A percentile compares a stretch with the other conserved stretches of the same genome.
Evolutionary conservation across 768 basidiomycete species (phyloP).

Genomic region (Lentinula sp.): DNA sequence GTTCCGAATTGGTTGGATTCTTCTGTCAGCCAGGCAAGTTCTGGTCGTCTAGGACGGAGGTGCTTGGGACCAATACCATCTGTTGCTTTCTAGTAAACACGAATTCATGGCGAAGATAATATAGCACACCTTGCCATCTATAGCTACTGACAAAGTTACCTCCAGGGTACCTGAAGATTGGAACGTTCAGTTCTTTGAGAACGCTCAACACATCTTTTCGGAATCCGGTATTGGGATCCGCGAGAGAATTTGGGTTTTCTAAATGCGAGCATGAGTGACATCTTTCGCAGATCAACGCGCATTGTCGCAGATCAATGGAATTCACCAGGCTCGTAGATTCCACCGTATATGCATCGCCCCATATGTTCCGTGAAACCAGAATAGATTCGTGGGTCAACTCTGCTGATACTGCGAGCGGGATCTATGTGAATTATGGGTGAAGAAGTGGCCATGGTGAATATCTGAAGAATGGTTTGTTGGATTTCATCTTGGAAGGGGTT

Average conservation of each 20-base stretch:
- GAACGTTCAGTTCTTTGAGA: slow-evolving; percentile 39
- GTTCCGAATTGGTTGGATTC: slow-evolving; percentile 62
- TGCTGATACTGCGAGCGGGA: slow-evolving; percentile 32
- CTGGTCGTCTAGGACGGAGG: slow-evolving; percentile 44
- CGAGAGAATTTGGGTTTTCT: slow-evolving; percentile 25
- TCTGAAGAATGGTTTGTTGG: neutral
- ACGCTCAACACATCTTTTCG: slow-evolving; percentile 44
- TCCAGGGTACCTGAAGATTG: slow-evolving; percentile 48
- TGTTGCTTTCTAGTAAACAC: neutral
- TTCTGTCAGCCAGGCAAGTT: slow-evolving; percentile 55
- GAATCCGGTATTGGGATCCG: slow-evolving; percentile 36
- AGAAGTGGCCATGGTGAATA: neutral
- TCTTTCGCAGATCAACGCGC: neutral
- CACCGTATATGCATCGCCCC: slow-evolving; percentile 50
- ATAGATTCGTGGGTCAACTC: slow-evolving; percentile 44
- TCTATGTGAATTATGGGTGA: slow-evolving; percentile 30
- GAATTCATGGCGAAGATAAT: neutral
- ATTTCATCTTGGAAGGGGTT: neutral
- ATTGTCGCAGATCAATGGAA: neutral
- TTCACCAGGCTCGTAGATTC: slow-evolving; percentile 30
- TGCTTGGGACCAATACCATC: slow-evolving; percentile 52
- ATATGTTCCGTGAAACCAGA: slow-evolving; percentile 62
- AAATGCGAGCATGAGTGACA: neutral
- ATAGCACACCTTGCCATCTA: slow-evolving; percentile 38
- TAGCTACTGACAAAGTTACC: slow-evolving; percentile 53